These are phyloP conservation scores for Paraurostyla sp. DNA, from an alignment of 73 alveolate species.

Conservation along the genomic window DNA sequence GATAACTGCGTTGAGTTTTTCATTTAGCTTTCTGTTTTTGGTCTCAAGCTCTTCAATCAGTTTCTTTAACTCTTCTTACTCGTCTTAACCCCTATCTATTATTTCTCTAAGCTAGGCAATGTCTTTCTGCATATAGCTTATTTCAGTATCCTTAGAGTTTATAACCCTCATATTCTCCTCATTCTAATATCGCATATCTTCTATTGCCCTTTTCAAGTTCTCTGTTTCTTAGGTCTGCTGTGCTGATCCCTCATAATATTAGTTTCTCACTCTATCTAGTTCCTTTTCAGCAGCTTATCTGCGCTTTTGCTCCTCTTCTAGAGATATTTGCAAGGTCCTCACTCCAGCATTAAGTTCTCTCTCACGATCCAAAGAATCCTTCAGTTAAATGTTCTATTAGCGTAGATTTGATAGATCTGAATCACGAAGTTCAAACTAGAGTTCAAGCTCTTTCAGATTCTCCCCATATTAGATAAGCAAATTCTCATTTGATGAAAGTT, in stretches of 20 bases:
- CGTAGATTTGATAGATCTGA: not conserved
- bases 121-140: not conserved
- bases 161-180: slow-evolving; percentile 6
- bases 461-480: not conserved
- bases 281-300: slow-evolving; percentile 4
- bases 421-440: slow-evolving; percentile 11
- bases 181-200: slow-evolving; percentile 3
- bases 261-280: not conserved
- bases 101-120: not conserved
- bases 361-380: slow-evolving; percentile 1
- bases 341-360: not conserved
- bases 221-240: not conserved
- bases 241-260: not conserved
- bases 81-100: not conserved
- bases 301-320: not conserved
- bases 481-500: not conserved
- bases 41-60: not conserved
- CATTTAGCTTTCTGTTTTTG: slow-evolving; percentile 41
- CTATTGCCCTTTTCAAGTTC: slow-evolving; percentile 10
- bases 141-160: not conserved
- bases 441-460: slow-evolving; percentile 10
- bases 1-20: slow-evolving; percentile 40
- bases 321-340: not conserved
- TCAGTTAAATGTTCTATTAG: not conserved
- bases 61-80: not conserved